phyloP scores from a whole-genome alignment of 495 filamentous ascomycete genomes.

The Xylaria nigripes region DNA sequence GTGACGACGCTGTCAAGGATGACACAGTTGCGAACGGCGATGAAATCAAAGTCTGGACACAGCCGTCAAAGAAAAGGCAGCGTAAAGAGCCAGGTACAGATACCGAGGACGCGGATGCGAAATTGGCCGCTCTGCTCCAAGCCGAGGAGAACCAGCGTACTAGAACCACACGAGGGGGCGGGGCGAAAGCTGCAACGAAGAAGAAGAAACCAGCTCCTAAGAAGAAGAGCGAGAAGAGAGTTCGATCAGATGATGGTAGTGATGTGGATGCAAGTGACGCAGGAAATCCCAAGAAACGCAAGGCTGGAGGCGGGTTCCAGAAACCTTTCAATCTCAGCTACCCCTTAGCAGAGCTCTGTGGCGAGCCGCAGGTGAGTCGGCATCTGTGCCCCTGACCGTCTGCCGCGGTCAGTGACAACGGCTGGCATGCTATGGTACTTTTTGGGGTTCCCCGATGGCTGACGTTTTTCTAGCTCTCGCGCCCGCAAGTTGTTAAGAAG shows the following conservation, averaged over 20 bases:
- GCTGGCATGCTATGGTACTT: neutral
- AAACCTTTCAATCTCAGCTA: constrained; percentile 46
- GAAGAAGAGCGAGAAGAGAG: constrained; percentile 70
- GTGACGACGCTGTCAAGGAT: constrained; percentile 20
- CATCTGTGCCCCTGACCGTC: neutral
- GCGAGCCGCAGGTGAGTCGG: constrained; percentile 49
- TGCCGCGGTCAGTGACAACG: neutral
- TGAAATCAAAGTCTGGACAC: constrained; percentile 45
- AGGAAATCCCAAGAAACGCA: constrained; percentile 41
- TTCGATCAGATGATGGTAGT: constrained; percentile 72
- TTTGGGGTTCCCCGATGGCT: constrained; percentile 6
- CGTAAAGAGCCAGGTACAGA: constrained; percentile 45
- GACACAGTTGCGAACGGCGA: constrained; percentile 27
- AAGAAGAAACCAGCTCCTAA: constrained; percentile 53
- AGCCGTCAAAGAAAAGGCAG: constrained; percentile 46
- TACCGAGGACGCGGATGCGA: constrained; percentile 67
- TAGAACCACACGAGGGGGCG: constrained; percentile 62
- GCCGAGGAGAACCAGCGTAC: constrained; percentile 76
- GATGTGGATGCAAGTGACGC: constrained; percentile 58
- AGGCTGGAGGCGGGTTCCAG: constrained; percentile 43
- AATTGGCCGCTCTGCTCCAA: constrained; percentile 78
- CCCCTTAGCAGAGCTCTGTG: constrained; percentile 42
- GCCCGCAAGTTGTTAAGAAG: constrained; percentile 89
- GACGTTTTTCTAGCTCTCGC: constrained; percentile 55
- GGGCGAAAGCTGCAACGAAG: constrained; percentile 35